These are phyloP conservation scores for Manihot esculenta DNA, from an alignment of 441 rosid species.

Conservation along the genomic window DNA sequence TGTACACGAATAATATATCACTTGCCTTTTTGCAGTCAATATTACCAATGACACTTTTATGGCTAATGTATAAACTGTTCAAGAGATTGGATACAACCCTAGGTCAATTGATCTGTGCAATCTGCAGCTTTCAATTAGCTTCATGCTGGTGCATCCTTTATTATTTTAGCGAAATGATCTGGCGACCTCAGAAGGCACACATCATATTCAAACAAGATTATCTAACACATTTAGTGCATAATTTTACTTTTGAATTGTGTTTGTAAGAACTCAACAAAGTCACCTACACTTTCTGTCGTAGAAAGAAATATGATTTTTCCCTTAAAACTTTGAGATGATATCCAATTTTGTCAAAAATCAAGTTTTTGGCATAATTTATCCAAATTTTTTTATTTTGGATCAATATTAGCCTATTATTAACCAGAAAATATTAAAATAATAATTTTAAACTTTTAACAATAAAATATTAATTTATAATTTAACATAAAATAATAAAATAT, in stretches of 20 bases:
- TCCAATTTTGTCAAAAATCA: too few relatives aligned
- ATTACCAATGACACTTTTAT: background rate
- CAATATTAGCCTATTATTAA: too few relatives aligned
- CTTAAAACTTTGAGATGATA: too few relatives aligned
- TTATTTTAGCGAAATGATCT: background rate
- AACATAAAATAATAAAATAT: too few relatives aligned
- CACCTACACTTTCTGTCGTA: background rate
- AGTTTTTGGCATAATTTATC: too few relatives aligned
- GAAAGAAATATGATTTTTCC: too few relatives aligned
- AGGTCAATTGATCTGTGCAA: background rate
- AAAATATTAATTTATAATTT: too few relatives aligned
- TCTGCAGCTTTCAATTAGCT: background rate
- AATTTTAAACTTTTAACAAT: too few relatives aligned
- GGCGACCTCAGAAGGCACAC: background rate
- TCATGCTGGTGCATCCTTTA: background rate
- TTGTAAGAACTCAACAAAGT: background rate
- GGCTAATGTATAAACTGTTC: background rate
- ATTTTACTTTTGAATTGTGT: background rate
- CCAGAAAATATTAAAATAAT: too few relatives aligned
- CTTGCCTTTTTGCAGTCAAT: background rate
- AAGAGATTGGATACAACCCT: background rate
- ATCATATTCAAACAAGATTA: background rate
- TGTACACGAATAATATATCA: too few relatives aligned
- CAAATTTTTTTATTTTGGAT: too few relatives aligned
- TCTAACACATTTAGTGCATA: background rate